Conservation (phyloP, 345 rosid genomes). For the Brassica napus region DNA sequence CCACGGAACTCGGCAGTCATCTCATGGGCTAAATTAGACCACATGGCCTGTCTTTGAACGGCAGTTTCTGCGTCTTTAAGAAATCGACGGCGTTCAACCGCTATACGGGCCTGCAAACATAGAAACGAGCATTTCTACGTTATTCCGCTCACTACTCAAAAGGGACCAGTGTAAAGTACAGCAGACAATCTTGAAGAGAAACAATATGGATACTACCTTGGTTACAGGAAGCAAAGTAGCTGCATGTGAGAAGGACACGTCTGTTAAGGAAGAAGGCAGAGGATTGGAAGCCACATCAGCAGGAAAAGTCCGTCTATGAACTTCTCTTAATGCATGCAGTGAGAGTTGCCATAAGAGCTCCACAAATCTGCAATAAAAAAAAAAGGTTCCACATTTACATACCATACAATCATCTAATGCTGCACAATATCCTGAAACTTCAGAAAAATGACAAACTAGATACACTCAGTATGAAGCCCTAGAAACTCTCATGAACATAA, state of each 20-base stretch:
- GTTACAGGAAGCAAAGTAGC: slow-evolving; percentile 97
- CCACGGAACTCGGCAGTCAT: slow-evolving; percentile 99
- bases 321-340: slow-evolving; percentile 93
- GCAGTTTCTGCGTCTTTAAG: slow-evolving; percentile 94
- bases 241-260: slow-evolving; percentile 96
- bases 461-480: background rate
- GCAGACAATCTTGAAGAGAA: background rate
- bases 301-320: slow-evolving; percentile 90
- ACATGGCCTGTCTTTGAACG: slow-evolving; percentile 95
- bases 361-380: slow-evolving; percentile 74
- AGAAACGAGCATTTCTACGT: background rate
- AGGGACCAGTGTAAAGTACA: background rate
- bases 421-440: background rate
- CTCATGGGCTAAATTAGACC: slow-evolving; percentile 99
- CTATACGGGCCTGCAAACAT: slow-evolving; percentile 79
- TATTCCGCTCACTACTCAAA: slow-evolving; percentile 8
- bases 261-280: slow-evolving; percentile 91
- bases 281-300: slow-evolving; percentile 85
- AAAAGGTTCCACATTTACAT: background rate
- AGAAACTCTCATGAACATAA: background rate
- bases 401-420: slow-evolving; percentile 3
- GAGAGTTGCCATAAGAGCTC: slow-evolving; percentile 99
- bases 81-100: slow-evolving; percentile 92
- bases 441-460: slow-evolving; percentile 1
- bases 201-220: slow-evolving; percentile 51